Conservation (phyloP, 2,329 filamentous ascomycete genomes). For the Arthrobotrys iridis region DNA sequence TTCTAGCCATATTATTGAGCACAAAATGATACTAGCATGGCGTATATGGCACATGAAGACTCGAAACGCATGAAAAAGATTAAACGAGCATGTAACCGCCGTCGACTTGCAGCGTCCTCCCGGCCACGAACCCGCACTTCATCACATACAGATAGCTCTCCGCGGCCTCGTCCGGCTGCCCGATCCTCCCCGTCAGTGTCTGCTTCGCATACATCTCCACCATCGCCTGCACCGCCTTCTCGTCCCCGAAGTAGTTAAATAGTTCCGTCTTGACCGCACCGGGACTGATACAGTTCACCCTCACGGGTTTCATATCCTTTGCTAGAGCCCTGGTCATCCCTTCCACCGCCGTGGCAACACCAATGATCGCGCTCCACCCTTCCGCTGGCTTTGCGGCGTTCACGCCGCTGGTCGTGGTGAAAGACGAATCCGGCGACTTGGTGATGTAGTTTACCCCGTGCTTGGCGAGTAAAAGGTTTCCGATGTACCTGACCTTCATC, state of each 20-base stretch:
- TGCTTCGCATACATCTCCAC: constrained; percentile 53
- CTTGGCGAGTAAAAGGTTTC: constrained; percentile 67
- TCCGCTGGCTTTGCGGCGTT: constrained; percentile 66
- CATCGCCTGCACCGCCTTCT: constrained; percentile 55
- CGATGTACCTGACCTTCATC: constrained; percentile 66
- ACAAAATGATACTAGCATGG: too few species aligned
- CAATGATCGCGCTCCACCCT: constrained; percentile 62
- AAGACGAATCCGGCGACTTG: constrained; percentile 63
- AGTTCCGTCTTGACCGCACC: constrained; percentile 67
- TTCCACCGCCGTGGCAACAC: constrained; percentile 66
- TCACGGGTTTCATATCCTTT: constrained; percentile 71
- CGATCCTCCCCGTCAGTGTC: constrained; percentile 26
- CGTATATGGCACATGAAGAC: too few species aligned
- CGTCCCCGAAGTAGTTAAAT: constrained; percentile 59
- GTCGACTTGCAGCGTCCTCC: constrained; percentile 22
- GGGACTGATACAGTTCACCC: constrained; percentile 72
- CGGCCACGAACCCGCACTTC: constrained; percentile 37
- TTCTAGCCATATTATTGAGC: too few species aligned
- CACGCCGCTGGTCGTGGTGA: constrained; percentile 69
- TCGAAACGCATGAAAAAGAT: background rate
- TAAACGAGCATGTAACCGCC: constrained; percentile 39
- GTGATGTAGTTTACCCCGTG: constrained; percentile 64
- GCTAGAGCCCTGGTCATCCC: constrained; percentile 69
- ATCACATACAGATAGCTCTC: constrained; percentile 40
- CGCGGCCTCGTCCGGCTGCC: constrained; percentile 29